Base-by-base conservation (phyloP, 306 rosid genomes). In the Geum urbanum region DNA sequence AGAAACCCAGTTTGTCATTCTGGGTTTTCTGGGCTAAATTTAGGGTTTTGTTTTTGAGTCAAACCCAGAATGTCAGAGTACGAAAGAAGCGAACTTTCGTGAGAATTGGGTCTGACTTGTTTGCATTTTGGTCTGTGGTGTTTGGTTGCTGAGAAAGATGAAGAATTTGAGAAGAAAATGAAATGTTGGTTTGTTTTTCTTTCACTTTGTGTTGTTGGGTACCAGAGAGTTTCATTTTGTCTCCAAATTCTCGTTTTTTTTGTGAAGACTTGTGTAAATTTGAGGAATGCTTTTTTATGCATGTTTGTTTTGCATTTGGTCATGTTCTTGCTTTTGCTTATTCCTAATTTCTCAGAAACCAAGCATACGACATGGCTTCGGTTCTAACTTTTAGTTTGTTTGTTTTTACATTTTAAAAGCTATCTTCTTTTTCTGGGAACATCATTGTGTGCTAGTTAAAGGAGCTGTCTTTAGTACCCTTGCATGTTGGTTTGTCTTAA, bases 1-100 rank as follows among this genome's bases (percentile, higher is more conserved):
- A 37, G 47, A 66, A 35, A 37, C 67, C 70, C 53, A 40, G 5
- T 46, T 35, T 39, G 8, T 10, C 3, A 22, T 13, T 50, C 43
- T 0, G 32, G 7, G 22, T 5, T 48, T 71, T 65, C 20, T 19
- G 61, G 77, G 76, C 49, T 66, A 40, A 57, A 50, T 58, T 50
- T 57, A 50, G 73, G 69, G 51, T 72, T 77, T 57, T 47, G 49
- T n/a, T n/a, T n/a, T n/a, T 32, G 77, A 7, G 55, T 18, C 56
- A 11, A 70, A 22, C 24, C 61, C 72, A 57, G 7, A 6, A 39
- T 9, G 22, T 44, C 40, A 9, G 10, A 43, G 67, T 53, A 18
- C 48, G 3, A 13, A 43, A 65, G 49, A 51, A 45, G 55, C 68
- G 32, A 39, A 24, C 63, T 22, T 54, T n/a, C 15, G 70, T 15